Base-by-base conservation (phyloP, 345 rosid species). In the Ricinus communis region DNA sequence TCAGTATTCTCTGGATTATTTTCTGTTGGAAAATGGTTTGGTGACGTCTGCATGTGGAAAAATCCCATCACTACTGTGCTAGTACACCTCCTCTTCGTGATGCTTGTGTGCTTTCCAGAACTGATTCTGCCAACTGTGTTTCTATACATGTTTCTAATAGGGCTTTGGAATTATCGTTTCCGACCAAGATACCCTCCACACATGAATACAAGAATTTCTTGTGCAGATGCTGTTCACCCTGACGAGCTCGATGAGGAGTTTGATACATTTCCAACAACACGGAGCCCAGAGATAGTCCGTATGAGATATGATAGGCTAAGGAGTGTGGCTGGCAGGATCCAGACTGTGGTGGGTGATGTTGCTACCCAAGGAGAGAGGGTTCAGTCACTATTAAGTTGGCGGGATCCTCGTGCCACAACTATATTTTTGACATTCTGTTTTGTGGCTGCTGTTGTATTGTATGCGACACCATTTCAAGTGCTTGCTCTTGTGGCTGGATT, bases 201-300 rank as follows among this genome's bases (percentile, higher is more conserved):
- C 57, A 76, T 76, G 80, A 66, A 66, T 28, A 71, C 76, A 22
- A 76, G 72, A 31, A 51, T 76, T 41, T 76, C 80, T 25, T 70
- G 43, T 43, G 76, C 80, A 43, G 80, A 76, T 12, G 72, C 68
- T 18, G 76, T 76, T 49, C 68, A 66, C 12, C 72, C 72, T 41
- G 80, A 76, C 60, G 80, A 76, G 45, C 80, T 76, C 25, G 80
- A 71, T 7, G 80, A 76, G 59, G 80, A 76, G 51, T 76, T 76
- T 16, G 80, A 76, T 74, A 58, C 72, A 59, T 76, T 71, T 51
- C 80, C 80, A 41, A 41, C 80, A 2, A 71, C 71, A 16, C 63
- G 45, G 30, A 71, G 58, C 49, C 47, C 69, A 5, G 80, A 76
- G 24, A 18, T 71, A 31, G 72, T 76, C 51, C 68, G 80, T 2